phyloP scores from a whole-genome alignment of 2,329 filamentous ascomycete genomes.

The Nemania sp. region DNA sequence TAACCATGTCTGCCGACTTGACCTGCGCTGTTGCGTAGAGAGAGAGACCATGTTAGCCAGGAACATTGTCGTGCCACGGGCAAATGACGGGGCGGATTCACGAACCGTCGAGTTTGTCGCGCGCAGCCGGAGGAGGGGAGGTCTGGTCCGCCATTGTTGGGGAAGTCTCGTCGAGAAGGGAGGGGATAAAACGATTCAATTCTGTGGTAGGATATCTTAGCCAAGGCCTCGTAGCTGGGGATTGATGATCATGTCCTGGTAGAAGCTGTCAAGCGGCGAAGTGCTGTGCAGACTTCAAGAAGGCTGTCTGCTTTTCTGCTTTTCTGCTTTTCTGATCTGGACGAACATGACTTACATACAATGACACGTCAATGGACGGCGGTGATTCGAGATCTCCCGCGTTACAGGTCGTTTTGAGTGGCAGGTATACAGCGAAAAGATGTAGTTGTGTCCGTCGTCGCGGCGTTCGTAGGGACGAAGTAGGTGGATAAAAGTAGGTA shows the following conservation, averaged over 20 bases:
- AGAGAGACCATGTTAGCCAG: constrained; percentile 25
- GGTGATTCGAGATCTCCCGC: background rate
- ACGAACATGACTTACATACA: constrained; percentile 3
- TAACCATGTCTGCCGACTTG: constrained; percentile 98
- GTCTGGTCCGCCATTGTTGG: constrained; percentile 37
- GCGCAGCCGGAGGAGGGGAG: constrained; percentile 36
- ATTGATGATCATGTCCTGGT: background rate
- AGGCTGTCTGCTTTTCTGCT: no score
- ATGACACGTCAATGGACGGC: background rate
- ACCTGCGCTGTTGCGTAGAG: constrained; percentile 72
- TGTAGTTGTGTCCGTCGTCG: constrained; percentile 20
- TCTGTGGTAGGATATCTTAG: constrained; percentile 5
- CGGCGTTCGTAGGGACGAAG: constrained; percentile 22
- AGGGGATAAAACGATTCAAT: background rate
- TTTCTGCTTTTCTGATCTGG: background rate
- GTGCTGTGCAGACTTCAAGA: background rate
- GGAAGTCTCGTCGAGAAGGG: background rate
- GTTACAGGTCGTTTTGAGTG: constrained; percentile 4
- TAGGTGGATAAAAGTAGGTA: no score
- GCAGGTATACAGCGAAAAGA: constrained; percentile 1
- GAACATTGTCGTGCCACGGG: background rate
- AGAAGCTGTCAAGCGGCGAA: background rate
- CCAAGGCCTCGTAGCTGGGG: background rate
- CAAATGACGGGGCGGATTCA: constrained; percentile 12
- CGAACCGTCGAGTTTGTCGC: constrained; percentile 43